Percentiles rank a stretch among this genome's conserved stretches.
These are phyloP conservation scores for Onygenales sp. DNA, from an alignment of 2,329 filamentous ascomycete species.

Conservation along the genomic window DNA sequence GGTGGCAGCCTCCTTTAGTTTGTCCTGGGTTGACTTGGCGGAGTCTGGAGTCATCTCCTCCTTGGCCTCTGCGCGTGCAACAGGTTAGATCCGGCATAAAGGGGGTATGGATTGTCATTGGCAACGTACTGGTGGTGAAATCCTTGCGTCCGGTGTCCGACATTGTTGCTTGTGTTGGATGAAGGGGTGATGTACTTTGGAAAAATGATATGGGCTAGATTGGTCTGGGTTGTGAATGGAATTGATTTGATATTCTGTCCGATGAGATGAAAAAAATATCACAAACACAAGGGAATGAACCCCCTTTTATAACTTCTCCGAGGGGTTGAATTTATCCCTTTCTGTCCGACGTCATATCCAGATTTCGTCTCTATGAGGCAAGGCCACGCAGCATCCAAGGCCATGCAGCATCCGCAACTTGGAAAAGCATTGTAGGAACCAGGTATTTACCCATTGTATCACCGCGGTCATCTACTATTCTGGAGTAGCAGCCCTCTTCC, in stretches of 20 bases:
- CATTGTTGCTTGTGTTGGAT: conserved; percentile 33
- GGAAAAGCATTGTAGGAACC: too few species aligned
- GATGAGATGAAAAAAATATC: not conserved
- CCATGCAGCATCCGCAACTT: too few species aligned
- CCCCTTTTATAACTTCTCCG: not conserved
- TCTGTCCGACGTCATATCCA: not conserved
- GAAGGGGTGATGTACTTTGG: not conserved
- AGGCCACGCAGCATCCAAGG: too few species aligned
- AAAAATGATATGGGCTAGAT: not conserved
- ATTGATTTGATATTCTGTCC: not conserved
- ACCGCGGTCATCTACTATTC: too few species aligned
- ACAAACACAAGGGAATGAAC: not conserved
- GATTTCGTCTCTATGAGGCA: not conserved
- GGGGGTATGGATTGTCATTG: not conserved
- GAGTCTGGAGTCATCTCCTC: conserved; percentile 51
- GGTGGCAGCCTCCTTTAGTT: conserved; percentile 48
- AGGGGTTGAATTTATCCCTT: not conserved
- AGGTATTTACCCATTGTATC: too few species aligned
- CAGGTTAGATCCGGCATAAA: not conserved
- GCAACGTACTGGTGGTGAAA: conserved; percentile 40
- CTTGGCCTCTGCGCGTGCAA: conserved; percentile 35
- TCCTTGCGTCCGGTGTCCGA: conserved; percentile 56
- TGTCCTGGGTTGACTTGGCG: conserved; percentile 52
- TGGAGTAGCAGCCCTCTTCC: too few species aligned
- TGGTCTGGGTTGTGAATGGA: not conserved